Conservation (phyloP, 2,329 filamentous ascomycete species). For the Ploettnerulaceae sp. region DNA sequence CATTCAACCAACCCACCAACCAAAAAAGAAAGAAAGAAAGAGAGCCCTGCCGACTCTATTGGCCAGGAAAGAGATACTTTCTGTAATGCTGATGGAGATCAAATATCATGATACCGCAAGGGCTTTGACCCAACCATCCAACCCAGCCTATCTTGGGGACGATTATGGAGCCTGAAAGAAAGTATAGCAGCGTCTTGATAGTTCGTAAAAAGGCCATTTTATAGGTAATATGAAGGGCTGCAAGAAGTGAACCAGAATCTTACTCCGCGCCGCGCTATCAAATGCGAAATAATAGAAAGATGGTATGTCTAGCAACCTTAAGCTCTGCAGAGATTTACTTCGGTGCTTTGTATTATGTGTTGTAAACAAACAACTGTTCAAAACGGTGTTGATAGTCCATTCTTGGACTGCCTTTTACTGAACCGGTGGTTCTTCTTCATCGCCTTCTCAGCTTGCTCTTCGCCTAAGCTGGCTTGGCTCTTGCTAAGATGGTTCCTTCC, state of each 20-base stretch:
- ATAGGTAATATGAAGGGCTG: conserved; percentile 18
- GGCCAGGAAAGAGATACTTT: not conserved
- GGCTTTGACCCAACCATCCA: not conserved
- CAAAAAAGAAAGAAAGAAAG: conserved; percentile 15
- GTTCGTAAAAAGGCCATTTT: conserved; percentile 16
- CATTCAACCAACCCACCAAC: conserved; percentile 1
- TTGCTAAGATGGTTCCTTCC: conserved; percentile 56
- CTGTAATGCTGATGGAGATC: too few relatives aligned
- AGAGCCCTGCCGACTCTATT: not conserved
- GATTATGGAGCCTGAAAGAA: conserved; percentile 1
- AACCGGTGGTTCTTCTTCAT: conserved; percentile 61
- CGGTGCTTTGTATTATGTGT: conserved; percentile 3
- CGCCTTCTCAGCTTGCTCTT: conserved; percentile 35
- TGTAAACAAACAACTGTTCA: conserved; percentile 38
- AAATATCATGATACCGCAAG: conserved; percentile 14
- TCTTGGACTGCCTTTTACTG: conserved; percentile 90
- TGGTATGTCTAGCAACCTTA: too few relatives aligned
- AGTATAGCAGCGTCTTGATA: conserved; percentile 18
- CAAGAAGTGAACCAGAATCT: conserved; percentile 28
- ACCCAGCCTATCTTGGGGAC: not conserved
- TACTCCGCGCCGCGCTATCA: conserved; percentile 37
- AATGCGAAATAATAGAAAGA: conserved; percentile 34
- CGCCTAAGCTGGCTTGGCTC: conserved; percentile 52
- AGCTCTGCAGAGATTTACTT: too few relatives aligned
- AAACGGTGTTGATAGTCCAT: conserved; percentile 85